These are phyloP conservation scores for Fistulina hepatica DNA, from an alignment of 1,284 basidiomycete species.

Conservation along the genomic window DNA sequence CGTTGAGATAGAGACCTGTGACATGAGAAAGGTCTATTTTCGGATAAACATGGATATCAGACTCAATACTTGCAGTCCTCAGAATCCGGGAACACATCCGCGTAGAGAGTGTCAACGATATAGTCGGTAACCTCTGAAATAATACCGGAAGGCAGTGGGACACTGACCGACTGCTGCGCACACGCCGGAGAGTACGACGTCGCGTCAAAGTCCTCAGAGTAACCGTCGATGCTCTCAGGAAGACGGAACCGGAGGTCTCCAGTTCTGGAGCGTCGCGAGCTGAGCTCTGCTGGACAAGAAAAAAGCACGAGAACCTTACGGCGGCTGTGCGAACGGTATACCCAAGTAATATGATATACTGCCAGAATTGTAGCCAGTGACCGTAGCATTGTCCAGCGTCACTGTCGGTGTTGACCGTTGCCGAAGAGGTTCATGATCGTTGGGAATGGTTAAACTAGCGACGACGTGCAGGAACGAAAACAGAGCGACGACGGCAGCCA, in stretches of 20 bases:
- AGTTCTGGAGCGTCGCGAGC: constrained; percentile 19
- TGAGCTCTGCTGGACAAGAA: neutral
- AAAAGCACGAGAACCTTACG: constrained; percentile 21
- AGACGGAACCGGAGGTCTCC: constrained; percentile 38
- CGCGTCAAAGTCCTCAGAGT: constrained; percentile 30
- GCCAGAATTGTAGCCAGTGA: constrained; percentile 25
- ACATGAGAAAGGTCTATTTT: neutral
- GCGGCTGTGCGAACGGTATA: constrained; percentile 41
- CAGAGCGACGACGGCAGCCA: too few relatives aligned
- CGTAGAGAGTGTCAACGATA: constrained; percentile 26
- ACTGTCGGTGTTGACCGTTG: constrained; percentile 24
- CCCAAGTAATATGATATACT: constrained; percentile 33
- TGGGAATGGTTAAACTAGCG: too few relatives aligned
- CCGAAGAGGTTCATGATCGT: too few relatives aligned
- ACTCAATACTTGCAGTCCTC: constrained; percentile 35
- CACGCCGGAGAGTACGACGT: constrained; percentile 36
- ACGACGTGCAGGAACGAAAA: too few relatives aligned
- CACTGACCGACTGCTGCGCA: constrained; percentile 32
- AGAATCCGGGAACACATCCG: constrained; percentile 25
- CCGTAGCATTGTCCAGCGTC: constrained; percentile 29
- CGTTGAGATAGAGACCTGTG: constrained; percentile 45
- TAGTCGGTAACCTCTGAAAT: constrained; percentile 26
- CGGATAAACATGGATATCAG: neutral
- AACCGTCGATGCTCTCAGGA: constrained; percentile 32
- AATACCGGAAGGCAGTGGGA: constrained; percentile 26